phyloP scores from a whole-genome alignment of 495 filamentous ascomycete genomes.

The Neurospora sp. region DNA sequence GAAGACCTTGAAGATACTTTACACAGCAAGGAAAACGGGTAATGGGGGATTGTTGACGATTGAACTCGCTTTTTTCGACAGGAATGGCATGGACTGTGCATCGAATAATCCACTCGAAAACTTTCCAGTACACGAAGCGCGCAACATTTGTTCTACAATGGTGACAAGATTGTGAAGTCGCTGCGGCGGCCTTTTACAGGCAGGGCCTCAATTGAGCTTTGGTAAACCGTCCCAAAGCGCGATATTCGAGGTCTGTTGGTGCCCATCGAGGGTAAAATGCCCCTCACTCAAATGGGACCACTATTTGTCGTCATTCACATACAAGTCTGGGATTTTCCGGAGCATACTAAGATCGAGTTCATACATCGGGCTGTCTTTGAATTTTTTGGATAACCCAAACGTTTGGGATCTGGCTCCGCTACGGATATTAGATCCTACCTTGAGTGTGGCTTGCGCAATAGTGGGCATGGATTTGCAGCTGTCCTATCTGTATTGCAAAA shows the following conservation, averaged over 20 bases:
- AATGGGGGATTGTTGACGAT: no score
- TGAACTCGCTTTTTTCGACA: background rate
- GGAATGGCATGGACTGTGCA: background rate
- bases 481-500: background rate
- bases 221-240: no score
- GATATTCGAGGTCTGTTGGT: no score
- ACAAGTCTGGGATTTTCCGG: background rate
- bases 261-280: background rate
- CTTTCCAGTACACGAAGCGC: background rate
- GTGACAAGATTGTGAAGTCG: background rate
- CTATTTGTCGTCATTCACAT: background rate
- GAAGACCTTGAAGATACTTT: background rate
- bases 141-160: background rate
- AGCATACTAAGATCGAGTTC: background rate
- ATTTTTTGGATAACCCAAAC: background rate
- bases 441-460: background rate
- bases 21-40: background rate
- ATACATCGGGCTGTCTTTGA: background rate
- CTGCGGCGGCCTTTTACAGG: background rate
- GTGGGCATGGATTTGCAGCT: background rate
- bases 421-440: background rate
- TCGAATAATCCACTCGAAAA: background rate
- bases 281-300: accelerated
- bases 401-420: background rate
- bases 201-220: background rate